These are phyloP conservation scores for Mixia osmundae DNA, from an alignment of 1,284 basidiomycete species.

Conservation along the genomic window DNA sequence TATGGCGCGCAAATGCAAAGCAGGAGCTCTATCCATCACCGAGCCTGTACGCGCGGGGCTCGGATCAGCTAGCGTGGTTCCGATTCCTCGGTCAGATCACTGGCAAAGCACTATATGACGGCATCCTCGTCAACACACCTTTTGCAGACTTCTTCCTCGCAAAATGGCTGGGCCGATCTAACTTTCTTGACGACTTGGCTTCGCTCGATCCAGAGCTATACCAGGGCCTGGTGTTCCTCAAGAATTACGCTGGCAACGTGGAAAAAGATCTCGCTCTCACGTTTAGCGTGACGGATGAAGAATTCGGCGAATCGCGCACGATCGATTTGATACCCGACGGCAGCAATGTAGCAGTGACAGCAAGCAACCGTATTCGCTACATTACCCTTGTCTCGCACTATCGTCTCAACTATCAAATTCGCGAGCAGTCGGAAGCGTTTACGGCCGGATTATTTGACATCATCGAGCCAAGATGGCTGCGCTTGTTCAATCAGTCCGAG, in stretches of 20 bases:
- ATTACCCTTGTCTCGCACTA: slow-evolving; percentile 79
- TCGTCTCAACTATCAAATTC: slow-evolving; percentile 65
- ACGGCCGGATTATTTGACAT: slow-evolving; percentile 69
- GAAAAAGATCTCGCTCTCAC: slow-evolving; percentile 71
- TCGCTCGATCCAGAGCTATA: slow-evolving; percentile 86
- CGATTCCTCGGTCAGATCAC: slow-evolving; percentile 78
- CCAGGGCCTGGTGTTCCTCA: slow-evolving; percentile 72
- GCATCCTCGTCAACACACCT: slow-evolving; percentile 83
- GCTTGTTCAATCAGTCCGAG: slow-evolving; percentile 84
- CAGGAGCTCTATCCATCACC: slow-evolving; percentile 92
- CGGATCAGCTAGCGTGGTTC: slow-evolving; percentile 64
- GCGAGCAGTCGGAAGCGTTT: slow-evolving; percentile 42
- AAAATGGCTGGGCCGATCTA: slow-evolving; percentile 72
- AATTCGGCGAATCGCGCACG: slow-evolving; percentile 59
- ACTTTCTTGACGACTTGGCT: slow-evolving; percentile 67
- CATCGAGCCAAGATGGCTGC: slow-evolving; percentile 68
- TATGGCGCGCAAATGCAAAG: slow-evolving; percentile 73
- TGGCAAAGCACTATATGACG: slow-evolving; percentile 90
- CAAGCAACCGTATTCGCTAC: slow-evolving; percentile 63
- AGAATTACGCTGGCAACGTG: slow-evolving; percentile 66
- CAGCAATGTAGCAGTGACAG: slow-evolving; percentile 61
- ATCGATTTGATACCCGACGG: slow-evolving; percentile 66
- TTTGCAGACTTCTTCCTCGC: slow-evolving; percentile 90
- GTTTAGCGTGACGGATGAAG: slow-evolving; percentile 77
- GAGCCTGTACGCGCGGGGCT: slow-evolving; percentile 46